These are phyloP conservation scores for Maudiozyma serrabonitensis DNA, from an alignment of 805 yeast species.

Conservation along the genomic window DNA sequence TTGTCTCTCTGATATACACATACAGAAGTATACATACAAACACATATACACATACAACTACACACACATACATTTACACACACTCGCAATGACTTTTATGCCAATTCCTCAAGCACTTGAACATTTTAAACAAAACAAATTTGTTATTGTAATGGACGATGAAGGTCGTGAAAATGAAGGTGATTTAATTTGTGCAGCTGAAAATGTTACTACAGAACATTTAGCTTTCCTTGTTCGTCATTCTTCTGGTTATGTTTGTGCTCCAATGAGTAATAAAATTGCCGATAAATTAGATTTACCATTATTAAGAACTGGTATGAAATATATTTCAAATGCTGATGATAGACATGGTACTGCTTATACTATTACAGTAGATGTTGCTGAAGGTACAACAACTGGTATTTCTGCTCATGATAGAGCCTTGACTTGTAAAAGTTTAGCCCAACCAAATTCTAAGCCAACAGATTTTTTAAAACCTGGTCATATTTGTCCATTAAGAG, in stretches of 20 bases:
- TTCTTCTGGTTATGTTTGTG: constrained; percentile 88
- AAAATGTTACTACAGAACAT: constrained; percentile 61
- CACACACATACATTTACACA: no score
- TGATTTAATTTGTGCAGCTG: constrained; percentile 87
- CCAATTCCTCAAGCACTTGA: constrained; percentile 25
- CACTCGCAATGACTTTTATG: constrained; percentile 7
- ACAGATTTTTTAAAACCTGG: constrained; percentile 82
- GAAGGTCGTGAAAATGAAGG: constrained; percentile 96
- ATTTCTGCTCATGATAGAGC: constrained; percentile 93
- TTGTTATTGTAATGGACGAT: constrained; percentile 90
- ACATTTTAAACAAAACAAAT: constrained; percentile 35
- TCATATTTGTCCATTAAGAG: constrained; percentile 86
- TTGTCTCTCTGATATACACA: no score
- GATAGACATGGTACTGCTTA: constrained; percentile 97
- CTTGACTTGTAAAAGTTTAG: constrained; percentile 64
- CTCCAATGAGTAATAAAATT: constrained; percentile 63
- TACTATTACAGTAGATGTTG: constrained; percentile 81
- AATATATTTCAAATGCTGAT: constrained; percentile 30
- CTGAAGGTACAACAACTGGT: constrained; percentile 90
- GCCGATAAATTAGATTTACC: constrained; percentile 79
- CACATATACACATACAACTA: no score
- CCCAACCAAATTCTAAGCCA: constrained; percentile 42
- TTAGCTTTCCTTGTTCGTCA: constrained; percentile 91
- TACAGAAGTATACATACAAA: no score
- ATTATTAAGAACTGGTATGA: constrained; percentile 42